Percentiles rank a stretch among this genome's conserved stretches.
Evolutionary conservation across 2,329 filamentous ascomycete genomes (phyloP).

Genomic region (Alternaria gaisen): DNA sequence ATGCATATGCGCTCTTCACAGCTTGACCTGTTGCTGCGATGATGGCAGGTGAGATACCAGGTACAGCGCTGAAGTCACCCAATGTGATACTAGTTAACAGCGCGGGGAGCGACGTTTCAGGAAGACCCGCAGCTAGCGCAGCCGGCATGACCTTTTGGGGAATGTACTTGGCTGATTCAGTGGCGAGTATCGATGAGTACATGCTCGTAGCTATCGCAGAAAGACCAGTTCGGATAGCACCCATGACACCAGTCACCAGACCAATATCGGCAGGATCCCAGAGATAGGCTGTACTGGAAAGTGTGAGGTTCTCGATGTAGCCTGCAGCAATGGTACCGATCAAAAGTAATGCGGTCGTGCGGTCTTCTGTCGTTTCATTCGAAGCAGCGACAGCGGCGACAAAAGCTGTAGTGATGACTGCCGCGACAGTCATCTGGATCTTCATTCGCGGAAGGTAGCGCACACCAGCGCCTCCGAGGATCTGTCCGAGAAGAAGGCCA

Average conservation of each 20-base stretch:
- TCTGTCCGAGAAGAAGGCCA: constrained; percentile 44
- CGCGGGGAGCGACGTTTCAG: constrained; percentile 27
- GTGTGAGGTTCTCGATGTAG: constrained; percentile 45
- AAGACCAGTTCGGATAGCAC: constrained; percentile 39
- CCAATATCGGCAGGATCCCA: constrained; percentile 47
- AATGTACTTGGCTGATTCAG: constrained; percentile 37
- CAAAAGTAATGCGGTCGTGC: constrained; percentile 33
- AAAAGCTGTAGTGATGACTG: constrained; percentile 35
- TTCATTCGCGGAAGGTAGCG: constrained; percentile 42
- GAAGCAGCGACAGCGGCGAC: constrained; percentile 37
- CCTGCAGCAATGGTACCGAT: constrained; percentile 39
- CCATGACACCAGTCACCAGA: constrained; percentile 42
- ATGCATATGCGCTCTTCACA: constrained; percentile 53
- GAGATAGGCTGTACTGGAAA: constrained; percentile 37
- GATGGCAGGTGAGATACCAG: constrained; percentile 37
- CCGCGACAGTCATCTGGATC: constrained; percentile 44
- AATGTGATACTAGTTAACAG: constrained; percentile 35
- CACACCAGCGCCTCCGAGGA: constrained; percentile 42
- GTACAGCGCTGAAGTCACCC: constrained; percentile 36
- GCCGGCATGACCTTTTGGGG: constrained; percentile 39
- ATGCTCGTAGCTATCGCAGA: constrained; percentile 39
- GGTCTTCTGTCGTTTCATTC: constrained; percentile 24
- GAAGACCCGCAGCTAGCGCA: constrained; percentile 36
- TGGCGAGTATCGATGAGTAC: constrained; percentile 44
- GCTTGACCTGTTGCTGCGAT: constrained; percentile 45